These are phyloP conservation scores for Cucurbita maxima DNA, from an alignment of 306 rosid genomes.

Conservation along the genomic window DNA sequence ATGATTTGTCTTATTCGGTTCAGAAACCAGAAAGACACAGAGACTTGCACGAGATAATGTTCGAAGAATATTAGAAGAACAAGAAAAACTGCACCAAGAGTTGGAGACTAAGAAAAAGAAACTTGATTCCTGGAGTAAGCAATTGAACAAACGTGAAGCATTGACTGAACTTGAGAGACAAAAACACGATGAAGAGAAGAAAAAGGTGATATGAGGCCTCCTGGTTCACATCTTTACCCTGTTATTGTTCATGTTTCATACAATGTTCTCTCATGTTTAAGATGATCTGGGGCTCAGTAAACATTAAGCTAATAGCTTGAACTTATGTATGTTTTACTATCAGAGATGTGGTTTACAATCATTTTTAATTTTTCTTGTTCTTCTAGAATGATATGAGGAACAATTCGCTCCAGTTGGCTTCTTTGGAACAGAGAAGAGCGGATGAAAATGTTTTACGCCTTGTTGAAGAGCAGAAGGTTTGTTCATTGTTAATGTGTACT, in stretches of 20 bases:
- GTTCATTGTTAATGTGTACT: neutral
- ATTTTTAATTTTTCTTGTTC: slow-evolving; percentile 1
- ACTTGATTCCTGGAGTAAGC: slow-evolving; percentile 79
- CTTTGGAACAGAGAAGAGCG: slow-evolving; percentile 68
- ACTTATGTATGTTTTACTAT: neutral
- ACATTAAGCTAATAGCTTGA: neutral
- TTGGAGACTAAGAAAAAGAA: slow-evolving; percentile 60
- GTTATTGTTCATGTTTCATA: neutral
- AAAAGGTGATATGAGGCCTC: slow-evolving; percentile 37
- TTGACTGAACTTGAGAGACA: slow-evolving; percentile 75
- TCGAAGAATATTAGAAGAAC: slow-evolving; percentile 57
- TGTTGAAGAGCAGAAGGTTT: slow-evolving; percentile 84
- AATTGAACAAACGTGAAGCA: slow-evolving; percentile 73
- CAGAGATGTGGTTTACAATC: slow-evolving; percentile 5
- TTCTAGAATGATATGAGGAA: slow-evolving; percentile 65
- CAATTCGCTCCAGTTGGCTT: slow-evolving; percentile 66
- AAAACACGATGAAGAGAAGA: slow-evolving; percentile 74
- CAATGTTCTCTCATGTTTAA: neutral
- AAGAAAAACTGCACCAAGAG: slow-evolving; percentile 58
- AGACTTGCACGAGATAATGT: slow-evolving; percentile 49
- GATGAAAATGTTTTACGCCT: slow-evolving; percentile 69
- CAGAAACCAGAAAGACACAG: slow-evolving; percentile 76
- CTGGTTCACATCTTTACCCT: neutral
- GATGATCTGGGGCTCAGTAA: neutral
- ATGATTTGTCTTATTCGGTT: slow-evolving; percentile 7